These are phyloP conservation scores for Sporothrix euskadiensis DNA, from an alignment of 2,329 filamentous ascomycete species.

Conservation along the genomic window DNA sequence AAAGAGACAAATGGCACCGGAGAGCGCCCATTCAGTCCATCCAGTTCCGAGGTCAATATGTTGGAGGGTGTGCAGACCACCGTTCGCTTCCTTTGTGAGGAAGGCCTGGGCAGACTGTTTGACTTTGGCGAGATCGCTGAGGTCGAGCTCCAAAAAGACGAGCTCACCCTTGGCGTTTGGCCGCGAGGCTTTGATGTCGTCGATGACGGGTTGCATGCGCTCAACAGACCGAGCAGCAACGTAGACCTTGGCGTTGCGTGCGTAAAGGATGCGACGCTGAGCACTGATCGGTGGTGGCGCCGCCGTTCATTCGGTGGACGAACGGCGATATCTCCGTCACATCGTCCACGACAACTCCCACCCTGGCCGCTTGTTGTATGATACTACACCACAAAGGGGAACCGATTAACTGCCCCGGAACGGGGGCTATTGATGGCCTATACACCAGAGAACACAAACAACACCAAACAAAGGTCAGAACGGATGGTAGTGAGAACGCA, in stretches of 20 bases:
- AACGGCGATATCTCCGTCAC: neutral
- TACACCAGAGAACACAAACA: no score
- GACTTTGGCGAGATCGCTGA: slow-evolving; percentile 38
- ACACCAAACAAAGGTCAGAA: no score
- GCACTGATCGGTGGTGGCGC: slow-evolving; percentile 31
- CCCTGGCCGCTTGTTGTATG: neutral
- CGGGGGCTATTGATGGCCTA: neutral
- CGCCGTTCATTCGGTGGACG: neutral
- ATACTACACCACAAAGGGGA: neutral
- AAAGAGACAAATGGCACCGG: neutral
- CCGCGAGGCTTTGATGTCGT: slow-evolving; percentile 40
- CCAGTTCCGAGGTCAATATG: neutral
- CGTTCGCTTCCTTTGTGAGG: slow-evolving; percentile 34
- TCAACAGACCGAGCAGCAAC: slow-evolving; percentile 47
- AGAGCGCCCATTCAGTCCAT: neutral
- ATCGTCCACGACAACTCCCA: neutral
- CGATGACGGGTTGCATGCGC: slow-evolving; percentile 46
- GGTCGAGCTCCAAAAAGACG: slow-evolving; percentile 46
- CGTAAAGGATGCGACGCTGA: slow-evolving; percentile 52
- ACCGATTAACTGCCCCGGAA: neutral
- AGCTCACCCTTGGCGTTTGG: slow-evolving; percentile 40
- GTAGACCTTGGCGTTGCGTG: slow-evolving; percentile 52
- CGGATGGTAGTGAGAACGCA: no score
- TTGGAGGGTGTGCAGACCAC: slow-evolving; percentile 38
- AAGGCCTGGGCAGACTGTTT: slow-evolving; percentile 38